Conservation (phyloP, 331 rosid species). For the Quercus phellos region DNA sequence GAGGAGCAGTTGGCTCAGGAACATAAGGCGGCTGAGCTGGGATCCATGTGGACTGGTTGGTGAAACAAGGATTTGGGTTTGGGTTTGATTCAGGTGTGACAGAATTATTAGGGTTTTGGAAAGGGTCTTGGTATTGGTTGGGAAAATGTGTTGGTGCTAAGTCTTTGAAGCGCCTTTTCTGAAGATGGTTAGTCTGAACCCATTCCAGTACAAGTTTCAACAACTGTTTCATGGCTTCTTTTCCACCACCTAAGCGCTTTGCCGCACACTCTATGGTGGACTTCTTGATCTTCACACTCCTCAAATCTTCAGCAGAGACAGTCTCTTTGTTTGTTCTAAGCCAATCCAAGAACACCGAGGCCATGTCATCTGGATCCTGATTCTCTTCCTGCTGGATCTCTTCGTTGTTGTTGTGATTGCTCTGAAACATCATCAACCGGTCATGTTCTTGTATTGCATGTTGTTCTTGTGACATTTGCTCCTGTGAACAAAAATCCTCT, state of each 20-base stretch:
- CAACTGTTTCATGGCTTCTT: conserved; percentile 83
- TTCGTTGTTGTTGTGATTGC: background rate
- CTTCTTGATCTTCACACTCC: conserved; percentile 76
- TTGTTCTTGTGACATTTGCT: background rate
- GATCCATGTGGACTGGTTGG: conserved; percentile 42
- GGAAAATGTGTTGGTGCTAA: background rate
- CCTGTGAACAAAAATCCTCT: background rate
- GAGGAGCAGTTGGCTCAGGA: conserved; percentile 27
- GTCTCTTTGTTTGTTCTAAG: conserved; percentile 65
- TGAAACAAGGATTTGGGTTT: conserved; percentile 8
- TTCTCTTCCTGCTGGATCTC: conserved; percentile 8
- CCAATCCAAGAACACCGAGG: conserved; percentile 85
- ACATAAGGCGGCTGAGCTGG: conserved; percentile 20
- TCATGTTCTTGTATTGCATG: background rate
- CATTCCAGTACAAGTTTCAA: conserved; percentile 87
- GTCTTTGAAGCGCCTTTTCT: conserved; percentile 41
- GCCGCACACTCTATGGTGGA: conserved; percentile 84
- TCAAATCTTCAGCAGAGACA: conserved; percentile 82
- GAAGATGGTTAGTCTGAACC: conserved; percentile 91
- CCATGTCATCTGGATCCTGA: conserved; percentile 51
- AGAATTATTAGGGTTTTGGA: conserved; percentile 40
- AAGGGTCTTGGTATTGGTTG: conserved; percentile 30
- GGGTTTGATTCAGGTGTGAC: conserved; percentile 19
- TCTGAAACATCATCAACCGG: background rate
- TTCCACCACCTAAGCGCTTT: conserved; percentile 80